A percentile compares a stretch with the other conserved stretches of the same genome.
Conservation (phyloP, 805 yeast species). For the Clavispora asparagi region DNA sequence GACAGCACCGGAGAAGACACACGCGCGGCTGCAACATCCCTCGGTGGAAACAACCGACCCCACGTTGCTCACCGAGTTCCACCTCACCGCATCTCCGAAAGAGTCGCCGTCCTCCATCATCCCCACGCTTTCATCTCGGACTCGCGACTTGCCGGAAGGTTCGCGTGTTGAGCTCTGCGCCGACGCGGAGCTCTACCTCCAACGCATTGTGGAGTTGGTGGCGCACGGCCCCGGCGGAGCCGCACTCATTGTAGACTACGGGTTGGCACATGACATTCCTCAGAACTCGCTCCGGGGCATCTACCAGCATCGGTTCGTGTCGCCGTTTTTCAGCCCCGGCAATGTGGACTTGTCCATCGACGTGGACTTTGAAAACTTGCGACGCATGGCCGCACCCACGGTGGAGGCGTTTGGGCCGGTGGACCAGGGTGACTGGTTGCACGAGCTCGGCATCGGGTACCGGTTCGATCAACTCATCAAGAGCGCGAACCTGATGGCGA, state of each 20-base stretch:
- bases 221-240: constrained; percentile 47
- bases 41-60: too few relatives aligned
- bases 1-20: too few relatives aligned
- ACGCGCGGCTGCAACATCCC: too few relatives aligned
- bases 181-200: constrained; percentile 57
- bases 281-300: constrained; percentile 73
- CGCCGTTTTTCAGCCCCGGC: constrained; percentile 74
- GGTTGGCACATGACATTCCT: constrained; percentile 58
- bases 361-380: constrained; percentile 69
- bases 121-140: constrained; percentile 49
- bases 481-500: constrained; percentile 32
- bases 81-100: constrained; percentile 50
- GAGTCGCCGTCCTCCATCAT: constrained; percentile 60
- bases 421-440: constrained; percentile 77
- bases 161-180: constrained; percentile 71
- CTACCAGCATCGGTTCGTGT: constrained; percentile 62
- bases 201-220: constrained; percentile 46
- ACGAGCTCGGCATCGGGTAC: constrained; percentile 68
- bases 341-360: constrained; percentile 78
- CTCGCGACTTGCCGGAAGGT: constrained; percentile 46
- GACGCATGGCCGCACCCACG: constrained; percentile 13
- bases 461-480: constrained; percentile 57
- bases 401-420: constrained; percentile 48
- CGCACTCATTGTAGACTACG: constrained; percentile 74
- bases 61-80: constrained; percentile 37